Base-by-base conservation (phyloP, 768 basidiomycete species). In the Pleurotus tuoliensis region DNA sequence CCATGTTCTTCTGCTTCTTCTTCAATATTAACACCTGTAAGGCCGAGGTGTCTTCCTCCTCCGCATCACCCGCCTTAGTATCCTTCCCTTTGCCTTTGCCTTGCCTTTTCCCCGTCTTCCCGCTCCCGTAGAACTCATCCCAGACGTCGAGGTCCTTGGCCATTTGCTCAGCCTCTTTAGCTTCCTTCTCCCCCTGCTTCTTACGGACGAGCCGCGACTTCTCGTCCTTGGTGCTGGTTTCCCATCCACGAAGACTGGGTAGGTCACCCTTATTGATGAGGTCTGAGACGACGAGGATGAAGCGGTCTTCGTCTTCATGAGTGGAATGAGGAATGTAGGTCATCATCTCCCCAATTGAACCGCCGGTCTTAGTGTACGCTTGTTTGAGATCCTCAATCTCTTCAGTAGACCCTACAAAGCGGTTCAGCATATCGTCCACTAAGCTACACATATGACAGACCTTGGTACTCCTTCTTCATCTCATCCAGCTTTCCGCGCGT, bases 381-480 rank as follows among this genome's bases (percentile, higher is more conserved):
- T 71, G 65, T 63, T 83, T 82, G 43, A 99, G 71, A 71, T 98
- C 96, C 30, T 82, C 76, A 2, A 83, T 68, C 68, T 99, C 97
- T 68, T 98, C 94, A 2, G 76, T 64, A 12, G 96, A 97, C 52
- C 88, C 96, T 98, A 63, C 2, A 38, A 22, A 39, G 37, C 8
- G 27, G 24, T 20, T 98, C 95, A 30, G 81, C 75, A 3, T 82
- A 67, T 68, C 98, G 96, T 68, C 96, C 94, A 2, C 76, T 64
- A 11, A 94, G 96, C 51, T 87, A 96, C 97, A 63, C 2, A 39
- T 25, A 30, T 25, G 30, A 60, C 37, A 48, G 58, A 89, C 97
- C 93, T 78, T 98, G 94, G 70, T 99, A 99, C 64, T 85, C 86
- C 62, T 85, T 86, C 82, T 92, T 96, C 83, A 96, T 84, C 68